Evolutionary conservation across 1,139 yeast genomes (phyloP).

Genomic region (Yamadazyma triangularis): DNA sequence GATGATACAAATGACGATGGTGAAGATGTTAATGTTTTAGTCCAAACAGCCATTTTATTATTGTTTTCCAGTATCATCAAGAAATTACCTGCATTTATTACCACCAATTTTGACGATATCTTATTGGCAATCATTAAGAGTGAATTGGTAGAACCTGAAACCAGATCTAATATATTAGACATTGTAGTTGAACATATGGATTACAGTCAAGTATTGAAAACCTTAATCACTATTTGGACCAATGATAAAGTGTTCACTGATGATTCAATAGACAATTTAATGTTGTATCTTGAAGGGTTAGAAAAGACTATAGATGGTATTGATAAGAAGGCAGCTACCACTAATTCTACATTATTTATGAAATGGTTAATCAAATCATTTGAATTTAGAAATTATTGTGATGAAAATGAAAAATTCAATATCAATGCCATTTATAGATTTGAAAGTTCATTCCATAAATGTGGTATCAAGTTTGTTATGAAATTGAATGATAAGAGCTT

Average conservation of each 20-base stretch:
- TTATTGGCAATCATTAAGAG: constrained; percentile 56
- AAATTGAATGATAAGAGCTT: constrained; percentile 90
- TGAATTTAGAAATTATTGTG: constrained; percentile 55
- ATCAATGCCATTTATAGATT: constrained; percentile 74
- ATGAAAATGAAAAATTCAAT: constrained; percentile 43
- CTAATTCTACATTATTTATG: constrained; percentile 67
- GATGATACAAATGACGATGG: constrained; percentile 15
- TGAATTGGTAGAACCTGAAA: constrained; percentile 49
- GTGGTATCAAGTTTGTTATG: constrained; percentile 77
- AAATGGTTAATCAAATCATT: constrained; percentile 68
- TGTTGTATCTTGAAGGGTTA: constrained; percentile 63
- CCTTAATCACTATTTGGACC: constrained; percentile 62
- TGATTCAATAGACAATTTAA: constrained; percentile 54
- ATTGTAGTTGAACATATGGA: constrained; percentile 69
- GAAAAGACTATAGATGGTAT: constrained; percentile 61
- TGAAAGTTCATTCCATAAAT: constrained; percentile 69
- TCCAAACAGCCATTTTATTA: constrained; percentile 65
- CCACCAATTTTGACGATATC: constrained; percentile 56
- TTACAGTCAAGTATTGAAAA: constrained; percentile 53
- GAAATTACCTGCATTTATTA: constrained; percentile 84
- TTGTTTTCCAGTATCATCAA: constrained; percentile 72
- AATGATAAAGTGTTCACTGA: constrained; percentile 23
- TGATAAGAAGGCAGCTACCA: constrained; percentile 70
- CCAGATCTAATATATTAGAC: constrained; percentile 64
- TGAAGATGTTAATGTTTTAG: constrained; percentile 19